Percentiles rank a stretch among this genome's conserved stretches.
phyloP scores from a whole-genome alignment of 2,329 filamentous ascomycete species.

The Monosporascus sp. region DNA sequence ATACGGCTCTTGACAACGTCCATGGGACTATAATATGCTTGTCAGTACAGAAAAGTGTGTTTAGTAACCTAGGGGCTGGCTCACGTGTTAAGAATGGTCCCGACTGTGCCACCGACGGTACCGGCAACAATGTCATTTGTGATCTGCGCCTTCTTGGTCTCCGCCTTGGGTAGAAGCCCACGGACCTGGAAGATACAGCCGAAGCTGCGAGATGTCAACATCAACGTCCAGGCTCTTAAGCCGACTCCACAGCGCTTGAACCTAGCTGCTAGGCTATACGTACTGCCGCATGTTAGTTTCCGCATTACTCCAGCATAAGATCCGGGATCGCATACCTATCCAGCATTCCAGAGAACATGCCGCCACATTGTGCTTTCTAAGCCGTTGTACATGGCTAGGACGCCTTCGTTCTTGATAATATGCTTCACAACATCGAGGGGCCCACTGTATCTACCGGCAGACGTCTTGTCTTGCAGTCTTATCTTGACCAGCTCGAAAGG shows the following conservation, averaged over 20 bases:
- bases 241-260: background rate
- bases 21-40: slow-evolving; percentile 51
- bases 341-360: slow-evolving; percentile 59
- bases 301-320: background rate
- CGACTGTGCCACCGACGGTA: slow-evolving; percentile 76
- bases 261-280: slow-evolving; percentile 51
- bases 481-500: slow-evolving; percentile 93
- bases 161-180: slow-evolving; percentile 72
- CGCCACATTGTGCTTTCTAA: slow-evolving; percentile 96
- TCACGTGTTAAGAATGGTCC: slow-evolving; percentile 85
- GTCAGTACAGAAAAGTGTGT: background rate
- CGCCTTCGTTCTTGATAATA: slow-evolving; percentile 78
- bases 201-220: slow-evolving; percentile 46
- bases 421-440: slow-evolving; percentile 75
- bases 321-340: slow-evolving; percentile 12
- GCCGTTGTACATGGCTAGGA: slow-evolving; percentile 89
- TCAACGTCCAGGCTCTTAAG: too few relatives aligned
- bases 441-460: slow-evolving; percentile 80
- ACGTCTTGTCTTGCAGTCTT: slow-evolving; percentile 90
- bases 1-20: slow-evolving; percentile 98
- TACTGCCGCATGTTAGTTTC: background rate
- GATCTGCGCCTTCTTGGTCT: slow-evolving; percentile 76
- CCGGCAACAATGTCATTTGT: slow-evolving; percentile 84
- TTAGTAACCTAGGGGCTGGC: background rate
- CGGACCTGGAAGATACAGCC: slow-evolving; percentile 98